These are phyloP conservation scores for Fibroporia radiculosa DNA, from an alignment of 768 basidiomycete species.

Conservation along the genomic window DNA sequence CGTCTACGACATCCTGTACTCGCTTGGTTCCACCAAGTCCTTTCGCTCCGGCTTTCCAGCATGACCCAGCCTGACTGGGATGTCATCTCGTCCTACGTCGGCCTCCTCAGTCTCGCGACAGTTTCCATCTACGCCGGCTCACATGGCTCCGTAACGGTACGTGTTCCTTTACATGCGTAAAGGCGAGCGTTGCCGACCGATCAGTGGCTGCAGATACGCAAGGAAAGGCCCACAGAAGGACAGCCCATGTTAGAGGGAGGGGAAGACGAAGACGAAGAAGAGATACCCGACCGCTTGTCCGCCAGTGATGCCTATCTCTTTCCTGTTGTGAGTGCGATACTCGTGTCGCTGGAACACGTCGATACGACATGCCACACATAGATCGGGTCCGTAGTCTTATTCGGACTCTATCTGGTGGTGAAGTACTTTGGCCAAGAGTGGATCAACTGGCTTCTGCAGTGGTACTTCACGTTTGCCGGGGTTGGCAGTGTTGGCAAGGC, in stretches of 20 bases:
- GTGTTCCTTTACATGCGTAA: conserved; percentile 18
- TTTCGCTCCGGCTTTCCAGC: too few species aligned
- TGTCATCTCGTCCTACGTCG: conserved; percentile 59
- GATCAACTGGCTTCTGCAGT: conserved; percentile 75
- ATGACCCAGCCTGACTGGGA: conserved; percentile 55
- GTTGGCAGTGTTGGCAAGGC: conserved; percentile 68
- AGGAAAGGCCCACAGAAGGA: conserved; percentile 7
- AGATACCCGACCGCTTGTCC: conserved; percentile 51
- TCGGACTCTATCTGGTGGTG: conserved; percentile 63
- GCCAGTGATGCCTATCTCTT: conserved; percentile 68
- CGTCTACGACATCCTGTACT: too few species aligned
- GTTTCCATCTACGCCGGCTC: conserved; percentile 66
- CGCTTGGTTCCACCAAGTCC: too few species aligned
- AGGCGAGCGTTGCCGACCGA: conserved; percentile 1
- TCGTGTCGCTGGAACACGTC: conserved; percentile 1
- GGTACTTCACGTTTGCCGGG: conserved; percentile 65
- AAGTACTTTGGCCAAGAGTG: conserved; percentile 73
- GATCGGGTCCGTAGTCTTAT: conserved; percentile 64
- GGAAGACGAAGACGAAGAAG: conserved; percentile 53
- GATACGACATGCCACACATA: conserved; percentile 18
- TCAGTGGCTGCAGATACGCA: conserved; percentile 13
- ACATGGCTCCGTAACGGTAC: conserved; percentile 58
- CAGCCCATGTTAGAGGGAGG: conserved; percentile 28
- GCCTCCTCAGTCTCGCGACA: conserved; percentile 56
- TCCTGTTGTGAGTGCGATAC: conserved; percentile 49